phyloP scores from a whole-genome alignment of 2,329 filamentous ascomycete genomes.

The Aspergillus sergii region DNA sequence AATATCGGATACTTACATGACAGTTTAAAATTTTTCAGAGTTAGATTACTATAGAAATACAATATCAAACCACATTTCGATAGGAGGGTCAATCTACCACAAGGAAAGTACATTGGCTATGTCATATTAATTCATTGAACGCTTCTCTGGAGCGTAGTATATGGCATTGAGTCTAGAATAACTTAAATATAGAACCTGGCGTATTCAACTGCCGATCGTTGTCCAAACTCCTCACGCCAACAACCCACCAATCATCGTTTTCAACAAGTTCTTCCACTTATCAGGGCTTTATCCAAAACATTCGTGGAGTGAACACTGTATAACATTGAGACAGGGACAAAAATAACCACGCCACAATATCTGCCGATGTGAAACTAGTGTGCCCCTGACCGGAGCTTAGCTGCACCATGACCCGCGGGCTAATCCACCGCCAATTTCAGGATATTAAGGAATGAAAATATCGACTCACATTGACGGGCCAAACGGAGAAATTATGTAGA shows the following conservation, averaged over 20 bases:
- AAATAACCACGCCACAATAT: background rate
- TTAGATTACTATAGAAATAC: too few relatives aligned
- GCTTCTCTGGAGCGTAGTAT: background rate
- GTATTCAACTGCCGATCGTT: background rate
- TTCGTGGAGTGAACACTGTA: background rate
- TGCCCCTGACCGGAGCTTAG: slow-evolving; percentile 5
- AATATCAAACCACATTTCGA: too few relatives aligned
- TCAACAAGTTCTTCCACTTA: background rate
- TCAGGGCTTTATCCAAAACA: background rate
- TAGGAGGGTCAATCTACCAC: too few relatives aligned
- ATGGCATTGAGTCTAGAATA: background rate
- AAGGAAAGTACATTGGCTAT: background rate
- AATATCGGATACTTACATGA: too few relatives aligned
- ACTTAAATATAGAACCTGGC: background rate
- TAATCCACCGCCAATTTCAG: slow-evolving; percentile 1
- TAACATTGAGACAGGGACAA: background rate
- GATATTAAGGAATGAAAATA: background rate
- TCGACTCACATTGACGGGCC: background rate
- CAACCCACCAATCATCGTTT: background rate
- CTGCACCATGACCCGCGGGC: background rate
- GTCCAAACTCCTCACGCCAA: background rate
- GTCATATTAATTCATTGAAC: background rate
- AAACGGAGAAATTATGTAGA: background rate
- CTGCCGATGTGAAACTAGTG: slow-evolving; percentile 3
- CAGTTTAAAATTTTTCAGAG: too few relatives aligned